phyloP scores from a whole-genome alignment of 768 basidiomycete genomes.

The Russula virescens region DNA sequence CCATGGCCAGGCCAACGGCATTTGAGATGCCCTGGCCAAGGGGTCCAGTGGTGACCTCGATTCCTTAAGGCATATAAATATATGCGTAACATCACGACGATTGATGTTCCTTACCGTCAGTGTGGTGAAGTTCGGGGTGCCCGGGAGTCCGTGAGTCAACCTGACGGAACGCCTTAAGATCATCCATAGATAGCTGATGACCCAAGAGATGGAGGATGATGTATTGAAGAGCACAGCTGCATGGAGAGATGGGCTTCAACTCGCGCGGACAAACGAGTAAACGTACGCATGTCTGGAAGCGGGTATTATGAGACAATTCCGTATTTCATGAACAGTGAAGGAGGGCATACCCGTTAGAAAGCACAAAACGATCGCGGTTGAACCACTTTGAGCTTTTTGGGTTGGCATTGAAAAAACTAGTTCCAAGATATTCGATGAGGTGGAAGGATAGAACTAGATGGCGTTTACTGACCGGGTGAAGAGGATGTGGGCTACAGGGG shows the following conservation, averaged over 20 bases:
- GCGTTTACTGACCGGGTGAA: conserved; percentile 64
- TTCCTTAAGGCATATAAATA: conserved; percentile 36
- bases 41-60: conserved; percentile 94
- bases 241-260: neutral
- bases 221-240: conserved; percentile 90
- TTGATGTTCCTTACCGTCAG: conserved; percentile 42
- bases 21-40: conserved; percentile 94
- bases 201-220: conserved; percentile 86
- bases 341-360: conserved; percentile 80
- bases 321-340: neutral
- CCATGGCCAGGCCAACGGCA: conserved; percentile 90
- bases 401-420: conserved; percentile 81
- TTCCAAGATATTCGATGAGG: conserved; percentile 3
- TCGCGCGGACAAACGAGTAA: neutral
- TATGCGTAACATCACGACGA: conserved; percentile 11
- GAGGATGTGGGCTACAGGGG: conserved; percentile 73
- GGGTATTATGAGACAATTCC: conserved; percentile 18
- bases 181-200: conserved; percentile 87
- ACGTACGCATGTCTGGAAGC: conserved; percentile 66
- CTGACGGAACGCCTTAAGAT: conserved; percentile 91
- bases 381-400: conserved; percentile 89
- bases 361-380: conserved; percentile 95
- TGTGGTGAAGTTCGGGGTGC: conserved; percentile 78
- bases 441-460: neutral
- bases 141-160: conserved; percentile 86